These are phyloP conservation scores for Bacterosira constricta DNA, from an alignment of 108 stramenopile genomes.

Conservation along the genomic window DNA sequence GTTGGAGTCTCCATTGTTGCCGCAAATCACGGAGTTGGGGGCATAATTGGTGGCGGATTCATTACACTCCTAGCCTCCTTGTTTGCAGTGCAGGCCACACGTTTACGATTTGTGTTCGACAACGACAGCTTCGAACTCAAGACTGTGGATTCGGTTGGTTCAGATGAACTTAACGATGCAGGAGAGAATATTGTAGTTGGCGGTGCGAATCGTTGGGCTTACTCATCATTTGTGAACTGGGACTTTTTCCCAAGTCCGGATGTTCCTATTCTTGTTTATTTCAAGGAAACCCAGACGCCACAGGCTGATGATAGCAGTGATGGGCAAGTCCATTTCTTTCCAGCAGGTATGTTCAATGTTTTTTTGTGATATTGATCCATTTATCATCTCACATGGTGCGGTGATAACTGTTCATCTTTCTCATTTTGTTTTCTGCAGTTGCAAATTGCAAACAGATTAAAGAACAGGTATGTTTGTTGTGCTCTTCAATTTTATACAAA, in stretches of 20 bases:
- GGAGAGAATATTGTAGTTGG: conserved; percentile 84
- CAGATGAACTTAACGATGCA: conserved; percentile 22
- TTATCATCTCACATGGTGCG: background rate
- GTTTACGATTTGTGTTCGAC: conserved; percentile 74
- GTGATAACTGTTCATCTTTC: background rate
- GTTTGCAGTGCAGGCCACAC: conserved; percentile 69
- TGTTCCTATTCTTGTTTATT: conserved; percentile 81
- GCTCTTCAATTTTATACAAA: background rate
- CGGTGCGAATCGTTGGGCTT: conserved; percentile 72
- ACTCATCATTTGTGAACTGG: conserved; percentile 75
- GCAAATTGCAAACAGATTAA: conserved; percentile 62
- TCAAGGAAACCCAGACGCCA: conserved; percentile 82
- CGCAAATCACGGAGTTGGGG: conserved; percentile 36
- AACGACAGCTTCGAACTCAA: conserved; percentile 55
- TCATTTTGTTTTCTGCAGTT: conserved; percentile 63
- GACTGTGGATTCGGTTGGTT: conserved; percentile 9
- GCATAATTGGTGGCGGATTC: conserved; percentile 51
- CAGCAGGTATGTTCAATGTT: conserved; percentile 31
- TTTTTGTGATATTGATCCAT: too few species aligned
- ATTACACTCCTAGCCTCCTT: conserved; percentile 56
- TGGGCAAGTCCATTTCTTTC: conserved; percentile 71
- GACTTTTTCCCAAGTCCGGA: conserved; percentile 74
- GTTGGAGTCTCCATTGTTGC: conserved; percentile 44
- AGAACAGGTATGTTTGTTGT: conserved; percentile 18
- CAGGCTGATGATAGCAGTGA: conserved; percentile 60